Evolutionary conservation across 345 rosid genomes (phyloP).

Genomic region (Salix exigua): DNA sequence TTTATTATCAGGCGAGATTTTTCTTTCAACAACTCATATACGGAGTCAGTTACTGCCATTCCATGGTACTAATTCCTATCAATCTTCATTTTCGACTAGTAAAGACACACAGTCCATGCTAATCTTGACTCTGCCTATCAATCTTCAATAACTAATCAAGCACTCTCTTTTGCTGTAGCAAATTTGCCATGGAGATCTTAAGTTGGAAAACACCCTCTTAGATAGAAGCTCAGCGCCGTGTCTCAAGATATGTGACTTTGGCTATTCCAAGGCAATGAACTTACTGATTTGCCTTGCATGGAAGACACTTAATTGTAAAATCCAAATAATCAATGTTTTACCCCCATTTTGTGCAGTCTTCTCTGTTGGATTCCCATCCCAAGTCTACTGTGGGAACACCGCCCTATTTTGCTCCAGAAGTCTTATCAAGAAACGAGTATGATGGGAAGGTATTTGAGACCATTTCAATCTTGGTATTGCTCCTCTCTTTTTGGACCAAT

Average conservation of each 20-base stretch:
- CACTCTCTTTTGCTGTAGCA: slow-evolving; percentile 3
- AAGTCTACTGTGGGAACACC: slow-evolving; percentile 27
- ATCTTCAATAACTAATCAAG: not conserved
- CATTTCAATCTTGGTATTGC: not conserved
- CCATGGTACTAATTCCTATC: slow-evolving; percentile 14
- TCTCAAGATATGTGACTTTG: slow-evolving; percentile 27
- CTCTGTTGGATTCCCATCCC: slow-evolving; percentile 27
- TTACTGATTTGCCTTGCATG: not conserved
- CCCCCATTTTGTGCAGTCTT: slow-evolving; percentile 11
- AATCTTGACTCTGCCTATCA: not conserved
- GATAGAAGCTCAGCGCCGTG: slow-evolving; percentile 17
- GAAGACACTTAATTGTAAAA: not conserved
- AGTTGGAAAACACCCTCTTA: slow-evolving; percentile 24
- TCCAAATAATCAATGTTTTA: not conserved
- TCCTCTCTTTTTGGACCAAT: not conserved
- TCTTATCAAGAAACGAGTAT: slow-evolving; percentile 21
- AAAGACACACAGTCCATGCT: not conserved
- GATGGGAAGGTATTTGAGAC: slow-evolving; percentile 20
- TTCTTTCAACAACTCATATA: slow-evolving; percentile 27
- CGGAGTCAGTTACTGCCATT: slow-evolving; percentile 29
- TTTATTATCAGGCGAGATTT: slow-evolving; percentile 15
- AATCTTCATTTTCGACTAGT: not conserved
- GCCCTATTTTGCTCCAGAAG: slow-evolving; percentile 27
- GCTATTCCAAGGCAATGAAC: slow-evolving; percentile 24
- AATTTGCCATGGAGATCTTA: slow-evolving; percentile 27